phyloP scores from a whole-genome alignment of 2,329 filamentous ascomycete species.

The Diaporthe ampelina region DNA sequence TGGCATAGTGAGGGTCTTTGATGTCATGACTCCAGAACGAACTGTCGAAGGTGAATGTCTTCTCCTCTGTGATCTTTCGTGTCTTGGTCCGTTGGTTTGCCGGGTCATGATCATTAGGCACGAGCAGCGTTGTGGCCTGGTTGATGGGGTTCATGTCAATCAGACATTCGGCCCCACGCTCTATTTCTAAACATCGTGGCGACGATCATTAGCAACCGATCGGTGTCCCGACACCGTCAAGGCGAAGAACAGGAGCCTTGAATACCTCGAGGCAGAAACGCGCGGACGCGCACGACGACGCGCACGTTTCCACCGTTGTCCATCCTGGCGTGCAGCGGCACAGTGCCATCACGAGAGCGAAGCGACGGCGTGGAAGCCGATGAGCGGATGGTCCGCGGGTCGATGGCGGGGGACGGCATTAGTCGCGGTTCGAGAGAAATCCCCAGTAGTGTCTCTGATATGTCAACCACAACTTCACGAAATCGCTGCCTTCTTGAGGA shows the following conservation, averaged over 20 bases:
- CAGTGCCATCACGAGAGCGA: constrained; percentile 78
- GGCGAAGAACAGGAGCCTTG: not conserved
- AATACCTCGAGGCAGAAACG: constrained; percentile 82
- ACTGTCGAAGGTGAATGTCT: constrained; percentile 95
- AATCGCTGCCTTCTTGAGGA: constrained; percentile 46
- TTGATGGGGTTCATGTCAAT: constrained; percentile 91
- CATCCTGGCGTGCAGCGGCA: constrained; percentile 69
- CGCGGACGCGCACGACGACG: constrained; percentile 85
- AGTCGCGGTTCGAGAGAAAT: constrained; percentile 59
- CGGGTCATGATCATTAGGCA: constrained; percentile 60
- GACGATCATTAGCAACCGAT: constrained; percentile 26
- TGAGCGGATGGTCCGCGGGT: constrained; percentile 64
- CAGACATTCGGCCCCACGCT: constrained; percentile 85
- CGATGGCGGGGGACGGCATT: constrained; percentile 59
- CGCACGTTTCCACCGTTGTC: constrained; percentile 81
- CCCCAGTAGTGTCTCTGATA: constrained; percentile 51
- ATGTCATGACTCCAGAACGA: constrained; percentile 97
- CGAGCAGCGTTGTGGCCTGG: constrained; percentile 84
- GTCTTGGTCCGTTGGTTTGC: constrained; percentile 72
- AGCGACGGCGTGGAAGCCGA: constrained; percentile 85
- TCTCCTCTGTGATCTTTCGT: constrained; percentile 86
- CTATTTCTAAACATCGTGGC: constrained; percentile 73
- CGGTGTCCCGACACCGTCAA: constrained; percentile 26
- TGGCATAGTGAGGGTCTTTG: constrained; percentile 86
- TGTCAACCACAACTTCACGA: constrained; percentile 46